A percentile compares a stretch with the other conserved stretches of the same genome.
These are phyloP conservation scores for Mycena maculata DNA, from an alignment of 768 basidiomycete genomes.

Conservation along the genomic window DNA sequence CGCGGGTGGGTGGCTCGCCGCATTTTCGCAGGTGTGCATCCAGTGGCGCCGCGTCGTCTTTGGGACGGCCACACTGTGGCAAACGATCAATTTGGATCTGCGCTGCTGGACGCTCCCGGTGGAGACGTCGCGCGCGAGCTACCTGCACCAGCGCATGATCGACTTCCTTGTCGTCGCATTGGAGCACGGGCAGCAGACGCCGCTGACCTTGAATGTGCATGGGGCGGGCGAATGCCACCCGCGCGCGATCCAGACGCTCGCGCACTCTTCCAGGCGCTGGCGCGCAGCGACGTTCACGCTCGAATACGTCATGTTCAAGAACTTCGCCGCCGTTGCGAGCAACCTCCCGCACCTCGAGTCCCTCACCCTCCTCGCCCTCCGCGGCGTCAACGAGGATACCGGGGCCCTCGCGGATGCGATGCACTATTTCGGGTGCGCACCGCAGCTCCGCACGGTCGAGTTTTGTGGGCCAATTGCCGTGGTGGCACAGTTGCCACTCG, in stretches of 20 bases:
- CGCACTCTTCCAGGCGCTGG: background rate
- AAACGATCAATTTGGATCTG: constrained; percentile 9
- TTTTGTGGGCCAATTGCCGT: background rate
- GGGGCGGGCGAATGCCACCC: background rate
- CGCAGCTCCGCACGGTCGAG: background rate
- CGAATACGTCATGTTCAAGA: background rate
- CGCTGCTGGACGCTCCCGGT: constrained; percentile 8
- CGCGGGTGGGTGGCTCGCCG: constrained; percentile 4
- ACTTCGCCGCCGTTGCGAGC: background rate
- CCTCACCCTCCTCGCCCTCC: background rate
- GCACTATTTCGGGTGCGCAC: background rate
- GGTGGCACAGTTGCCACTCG: constrained; percentile 1
- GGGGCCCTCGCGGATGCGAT: background rate
- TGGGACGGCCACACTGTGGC: constrained; percentile 10
- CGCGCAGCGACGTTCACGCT: background rate
- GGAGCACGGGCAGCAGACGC: background rate
- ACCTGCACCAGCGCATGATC: background rate
- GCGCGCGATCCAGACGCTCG: background rate
- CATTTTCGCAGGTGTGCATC: background rate
- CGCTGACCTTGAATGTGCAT: background rate
- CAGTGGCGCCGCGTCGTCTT: constrained; percentile 5
- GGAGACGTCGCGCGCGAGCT: background rate
- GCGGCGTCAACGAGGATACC: background rate
- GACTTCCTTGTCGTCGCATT: background rate
- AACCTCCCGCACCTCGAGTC: constrained; percentile 6